Evolutionary conservation across 768 basidiomycete genomes (phyloP), one percentile per base, ranked within the genome.

Genomic region (Russula foetens): DNA sequence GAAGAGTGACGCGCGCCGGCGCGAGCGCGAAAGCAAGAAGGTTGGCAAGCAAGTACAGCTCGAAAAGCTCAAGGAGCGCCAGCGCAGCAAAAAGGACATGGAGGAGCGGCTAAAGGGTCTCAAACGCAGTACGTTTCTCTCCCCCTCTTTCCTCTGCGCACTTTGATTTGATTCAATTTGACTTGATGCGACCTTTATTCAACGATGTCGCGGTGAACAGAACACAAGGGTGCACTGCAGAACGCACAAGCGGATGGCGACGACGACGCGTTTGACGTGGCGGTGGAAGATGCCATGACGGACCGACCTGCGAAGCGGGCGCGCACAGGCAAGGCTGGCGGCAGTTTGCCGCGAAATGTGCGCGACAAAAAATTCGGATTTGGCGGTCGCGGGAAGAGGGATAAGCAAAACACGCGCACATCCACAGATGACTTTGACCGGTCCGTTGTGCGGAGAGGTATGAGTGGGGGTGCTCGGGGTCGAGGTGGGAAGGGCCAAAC

Each of bases 31-130:
- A 68, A 88, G 92, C 57, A 98, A 98, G 79, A 98, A 98, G 78
- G 97, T 92, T 69, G 96, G 96, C 26, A 99, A 98, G 73, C 92
- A 98, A 73, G 92, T 98, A 12, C 97, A 99, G 74, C 74, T 90
- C 39, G 95, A 98, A 77, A 94, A 94, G 73, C 78, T 92, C 65
- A 91, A 92, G 71, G 92, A 96, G 76, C 78, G 96, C 47, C 88
- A 94, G 72, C 81, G 77, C 69, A 82, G 84, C 59, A 95, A 94
- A 80, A 97, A 95, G 76, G 90, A 92, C 33, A 87, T 96, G 81
- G 87, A 88, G 59, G 92, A 95, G 67, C 77, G 85, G 44, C 76
- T 94, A 24, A 88, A 93, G 69, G 84, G 84, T 7, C 81, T 98
- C 64, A 97, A 98, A 76, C 81, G 93, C 74, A 97, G 94, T 96